Percentiles rank a stretch among this genome's conserved stretches.
Conservation (phyloP, 768 basidiomycete species). For the Peribolospora baueri region DNA sequence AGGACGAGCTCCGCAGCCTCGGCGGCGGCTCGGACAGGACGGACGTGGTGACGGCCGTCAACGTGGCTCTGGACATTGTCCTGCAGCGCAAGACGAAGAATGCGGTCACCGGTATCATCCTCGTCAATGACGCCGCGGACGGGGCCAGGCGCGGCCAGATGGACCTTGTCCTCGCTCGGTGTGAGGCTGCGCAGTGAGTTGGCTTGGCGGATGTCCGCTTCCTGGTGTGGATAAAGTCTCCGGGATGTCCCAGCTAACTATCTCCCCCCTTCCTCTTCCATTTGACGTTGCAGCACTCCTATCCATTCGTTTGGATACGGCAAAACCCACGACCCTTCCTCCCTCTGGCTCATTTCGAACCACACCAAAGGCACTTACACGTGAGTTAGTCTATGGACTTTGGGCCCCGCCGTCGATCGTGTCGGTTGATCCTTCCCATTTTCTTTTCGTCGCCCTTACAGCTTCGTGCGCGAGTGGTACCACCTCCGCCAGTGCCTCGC, state of each 20-base stretch:
- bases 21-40: slow-evolving; percentile 75
- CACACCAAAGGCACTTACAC: slow-evolving; percentile 94
- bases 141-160: slow-evolving; percentile 83
- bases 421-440: not conserved
- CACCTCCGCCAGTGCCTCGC: slow-evolving; percentile 77
- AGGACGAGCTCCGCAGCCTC: slow-evolving; percentile 41
- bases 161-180: slow-evolving; percentile 89
- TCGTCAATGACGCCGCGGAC: slow-evolving; percentile 80
- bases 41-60: slow-evolving; percentile 95
- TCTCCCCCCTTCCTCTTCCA: not conserved
- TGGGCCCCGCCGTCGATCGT: slow-evolving; percentile 1
- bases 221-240: not conserved
- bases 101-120: slow-evolving; percentile 67
- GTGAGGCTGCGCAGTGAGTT: slow-evolving; percentile 62
- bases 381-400: slow-evolving; percentile 73
- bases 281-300: slow-evolving; percentile 32
- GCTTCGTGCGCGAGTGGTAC: slow-evolving; percentile 24
- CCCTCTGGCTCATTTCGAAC: slow-evolving; percentile 96
- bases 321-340: slow-evolving; percentile 86
- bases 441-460: not conserved
- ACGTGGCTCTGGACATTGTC: slow-evolving; percentile 81
- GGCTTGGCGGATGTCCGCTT: not conserved
- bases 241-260: not conserved
- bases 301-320: slow-evolving; percentile 96
- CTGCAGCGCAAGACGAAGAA: slow-evolving; percentile 79